Conservation (phyloP, 306 rosid genomes). For the Malus orientalis region DNA sequence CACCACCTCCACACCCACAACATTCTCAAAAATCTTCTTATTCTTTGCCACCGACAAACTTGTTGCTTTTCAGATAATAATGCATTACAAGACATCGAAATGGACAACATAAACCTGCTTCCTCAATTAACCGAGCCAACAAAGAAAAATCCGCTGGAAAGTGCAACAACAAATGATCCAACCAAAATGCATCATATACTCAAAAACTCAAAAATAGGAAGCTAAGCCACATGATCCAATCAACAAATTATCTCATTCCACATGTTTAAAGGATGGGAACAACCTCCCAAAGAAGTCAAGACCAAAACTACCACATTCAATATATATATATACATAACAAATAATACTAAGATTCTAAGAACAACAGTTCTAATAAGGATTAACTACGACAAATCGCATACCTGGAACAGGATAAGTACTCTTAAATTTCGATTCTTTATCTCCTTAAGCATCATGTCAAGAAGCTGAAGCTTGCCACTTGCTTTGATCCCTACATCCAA, state of each 20-base stretch:
- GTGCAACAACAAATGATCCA: neutral
- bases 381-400: slow-evolving; percentile 11
- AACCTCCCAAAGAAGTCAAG: neutral
- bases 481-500: slow-evolving; percentile 64
- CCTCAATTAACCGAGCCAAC: too few relatives aligned
- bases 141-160: neutral
- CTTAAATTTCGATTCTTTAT: slow-evolving; percentile 49
- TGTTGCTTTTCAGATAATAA: too few relatives aligned
- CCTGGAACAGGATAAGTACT: slow-evolving; percentile 76
- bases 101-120: too few relatives aligned
- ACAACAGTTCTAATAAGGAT: neutral
- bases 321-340: neutral
- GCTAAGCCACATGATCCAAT: neutral
- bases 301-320: neutral
- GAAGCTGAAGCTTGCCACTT: slow-evolving; percentile 86
- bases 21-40: neutral
- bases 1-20: neutral
- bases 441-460: slow-evolving; percentile 76
- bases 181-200: neutral
- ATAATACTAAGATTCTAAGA: neutral
- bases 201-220: neutral
- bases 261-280: neutral
- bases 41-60: too few relatives aligned
- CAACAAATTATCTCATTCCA: neutral
- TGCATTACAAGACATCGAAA: too few relatives aligned